These are phyloP conservation scores for Bremia lactucae DNA, from an alignment of 352 stramenopile genomes.

Conservation along the genomic window DNA sequence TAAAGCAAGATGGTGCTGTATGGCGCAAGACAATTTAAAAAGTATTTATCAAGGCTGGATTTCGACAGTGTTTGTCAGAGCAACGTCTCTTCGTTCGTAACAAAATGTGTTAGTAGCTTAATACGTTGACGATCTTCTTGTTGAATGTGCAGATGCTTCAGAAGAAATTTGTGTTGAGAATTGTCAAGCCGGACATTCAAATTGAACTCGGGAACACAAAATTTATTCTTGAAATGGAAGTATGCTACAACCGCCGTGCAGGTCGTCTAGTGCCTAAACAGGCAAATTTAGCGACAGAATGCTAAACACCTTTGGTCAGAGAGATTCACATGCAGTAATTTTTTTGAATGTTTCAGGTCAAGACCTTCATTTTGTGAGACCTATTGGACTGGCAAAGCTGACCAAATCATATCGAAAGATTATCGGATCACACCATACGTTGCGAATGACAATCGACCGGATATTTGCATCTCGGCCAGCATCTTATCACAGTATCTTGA, in stretches of 20 bases:
- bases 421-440: not conserved
- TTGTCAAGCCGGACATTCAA: too few species aligned
- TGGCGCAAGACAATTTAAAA: constrained; percentile 18
- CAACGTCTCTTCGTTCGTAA: constrained; percentile 1
- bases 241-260: not conserved
- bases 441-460: not conserved
- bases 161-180: not conserved
- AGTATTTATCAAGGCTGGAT: not conserved
- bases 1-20: constrained; percentile 24
- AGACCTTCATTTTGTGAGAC: not conserved
- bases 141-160: not conserved
- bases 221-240: not conserved
- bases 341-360: not conserved
- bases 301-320: not conserved
- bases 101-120: constrained; percentile 1
- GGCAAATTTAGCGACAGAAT: not conserved
- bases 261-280: not conserved
- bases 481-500: not conserved
- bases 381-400: not conserved
- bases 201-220: not conserved
- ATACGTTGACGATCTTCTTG: constrained; percentile 4
- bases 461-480: not conserved
- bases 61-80: not conserved
- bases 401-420: not conserved
- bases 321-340: not conserved